These are phyloP conservation scores for Penicillium alfredii DNA, from an alignment of 495 filamentous ascomycete genomes.

Conservation along the genomic window DNA sequence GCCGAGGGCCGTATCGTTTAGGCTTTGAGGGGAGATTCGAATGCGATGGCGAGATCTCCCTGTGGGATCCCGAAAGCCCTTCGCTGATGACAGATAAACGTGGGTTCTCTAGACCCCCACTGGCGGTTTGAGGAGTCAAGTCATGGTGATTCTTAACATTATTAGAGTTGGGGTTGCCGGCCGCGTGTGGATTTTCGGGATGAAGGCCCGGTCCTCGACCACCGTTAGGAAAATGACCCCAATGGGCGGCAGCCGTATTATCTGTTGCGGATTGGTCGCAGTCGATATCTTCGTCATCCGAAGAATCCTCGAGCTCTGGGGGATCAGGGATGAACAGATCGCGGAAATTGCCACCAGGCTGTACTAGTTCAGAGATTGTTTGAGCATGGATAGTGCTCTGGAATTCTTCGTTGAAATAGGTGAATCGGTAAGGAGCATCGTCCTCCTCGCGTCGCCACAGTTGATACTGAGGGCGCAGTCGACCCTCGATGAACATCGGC, in stretches of 20 bases:
- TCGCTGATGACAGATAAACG: conserved; percentile 33
- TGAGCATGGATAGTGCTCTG: conserved; percentile 91
- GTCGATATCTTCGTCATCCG: conserved; percentile 57
- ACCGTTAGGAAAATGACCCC: conserved; percentile 1
- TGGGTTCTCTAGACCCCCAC: conserved; percentile 15
- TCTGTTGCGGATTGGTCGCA: conserved; percentile 17
- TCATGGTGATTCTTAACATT: conserved; percentile 6
- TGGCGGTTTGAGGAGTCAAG: neutral
- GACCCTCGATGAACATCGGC: conserved; percentile 82
- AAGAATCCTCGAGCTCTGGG: conserved; percentile 55
- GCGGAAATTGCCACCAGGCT: conserved; percentile 72
- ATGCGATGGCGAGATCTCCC: conserved; percentile 18
- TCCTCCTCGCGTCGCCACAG: conserved; percentile 85
- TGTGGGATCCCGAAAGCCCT: conserved; percentile 23
- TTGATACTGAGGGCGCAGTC: conserved; percentile 71
- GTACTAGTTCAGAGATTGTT: conserved; percentile 84
- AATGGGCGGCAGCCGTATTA: conserved; percentile 2
- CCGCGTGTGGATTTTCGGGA: neutral
- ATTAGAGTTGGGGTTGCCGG: conserved; percentile 1
- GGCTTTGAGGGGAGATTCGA: conserved; percentile 37
- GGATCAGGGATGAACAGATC: conserved; percentile 81
- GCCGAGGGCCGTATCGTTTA: conserved; percentile 76
- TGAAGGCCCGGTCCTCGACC: neutral
- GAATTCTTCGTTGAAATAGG: conserved; percentile 97
- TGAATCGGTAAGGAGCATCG: conserved; percentile 89